Conservation (phyloP, 352 stramenopile genomes). For the Pythium rhizo-oryzae region DNA sequence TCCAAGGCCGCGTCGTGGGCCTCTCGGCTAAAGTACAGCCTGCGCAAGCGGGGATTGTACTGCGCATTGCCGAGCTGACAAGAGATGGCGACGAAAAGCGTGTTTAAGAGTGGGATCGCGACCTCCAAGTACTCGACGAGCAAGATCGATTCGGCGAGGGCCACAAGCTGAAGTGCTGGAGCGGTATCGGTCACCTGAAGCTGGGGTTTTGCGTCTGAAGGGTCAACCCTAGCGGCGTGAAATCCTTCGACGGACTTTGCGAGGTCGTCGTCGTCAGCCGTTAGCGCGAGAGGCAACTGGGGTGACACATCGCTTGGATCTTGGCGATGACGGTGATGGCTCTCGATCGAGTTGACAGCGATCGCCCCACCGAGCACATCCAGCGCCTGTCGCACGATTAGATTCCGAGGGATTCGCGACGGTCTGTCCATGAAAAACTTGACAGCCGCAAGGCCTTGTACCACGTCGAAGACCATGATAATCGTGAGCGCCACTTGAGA, state of each 20-base stretch:
- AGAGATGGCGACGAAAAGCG: constrained; percentile 19
- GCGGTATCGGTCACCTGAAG: background rate
- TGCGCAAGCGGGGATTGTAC: constrained; percentile 28
- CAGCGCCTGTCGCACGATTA: constrained; percentile 13
- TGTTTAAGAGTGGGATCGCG: constrained; percentile 27
- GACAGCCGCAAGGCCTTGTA: constrained; percentile 20
- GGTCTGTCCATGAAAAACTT: constrained; percentile 33
- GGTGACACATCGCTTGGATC: too few relatives aligned
- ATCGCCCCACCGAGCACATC: too few relatives aligned
- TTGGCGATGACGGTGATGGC: too few relatives aligned
- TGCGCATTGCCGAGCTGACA: constrained; percentile 7
- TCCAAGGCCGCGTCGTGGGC: background rate
- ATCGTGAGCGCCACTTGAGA: constrained; percentile 17
- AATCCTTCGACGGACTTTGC: background rate
- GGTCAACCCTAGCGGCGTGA: background rate
- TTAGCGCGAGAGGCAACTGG: background rate
- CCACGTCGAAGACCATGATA: constrained; percentile 28
- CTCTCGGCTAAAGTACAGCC: too few relatives aligned
- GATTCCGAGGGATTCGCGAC: background rate
- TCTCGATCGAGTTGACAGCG: too few relatives aligned
- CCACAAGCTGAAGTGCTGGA: constrained; percentile 13
- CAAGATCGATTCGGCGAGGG: constrained; percentile 29
- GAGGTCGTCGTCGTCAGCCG: background rate
- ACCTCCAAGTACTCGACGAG: constrained; percentile 36
- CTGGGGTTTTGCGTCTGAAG: background rate